Base-by-base conservation (phyloP, 805 yeast species). In the Saccharomycopsis olivae region DNA sequence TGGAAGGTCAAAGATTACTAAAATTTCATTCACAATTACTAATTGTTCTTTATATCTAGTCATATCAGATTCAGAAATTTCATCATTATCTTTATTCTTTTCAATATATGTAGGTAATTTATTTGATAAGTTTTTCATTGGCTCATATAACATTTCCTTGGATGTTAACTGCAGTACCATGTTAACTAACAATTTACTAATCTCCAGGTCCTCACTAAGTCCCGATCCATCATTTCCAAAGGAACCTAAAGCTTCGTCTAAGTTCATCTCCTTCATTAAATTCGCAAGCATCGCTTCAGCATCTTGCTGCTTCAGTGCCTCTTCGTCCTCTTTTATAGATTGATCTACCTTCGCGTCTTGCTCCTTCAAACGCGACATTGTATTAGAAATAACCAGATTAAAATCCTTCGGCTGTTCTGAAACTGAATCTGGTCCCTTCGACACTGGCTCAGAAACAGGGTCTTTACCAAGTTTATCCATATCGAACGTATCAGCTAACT, bases 111-210 rank as follows among this genome's bases (percentile, higher is more conserved):
- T 68, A 2, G 86, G 83, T 55, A 77, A 85, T 53, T 83, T 84
- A 10, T 64, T 60, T 48, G 78, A 73, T 55, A 88, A 67, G 45
- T 86, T 95, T 52, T 78, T 81, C 60, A 89, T 69, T 2, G 97
- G 96, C 50, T 81, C 94, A 54, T 84, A 88, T 29, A 89, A 66
- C 16, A 88, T 82, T 42, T 79, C 88, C 53, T 87, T 89, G 4
- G 92, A 75, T 5, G 92, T 73, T 56, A 89, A 68, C 54, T 87
- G 89, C 47, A 75, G 78, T 51, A 89, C 65, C 75, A 89, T 76
- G 28, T 82, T 85, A 15, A 68, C 69, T 45, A 85, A 60, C 35
- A 85, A 60, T 44, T 73, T 72, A 19, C 78, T 64, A 59, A 78
- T 69, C 53, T 80, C 87, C 47, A 80, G 59, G 44, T 68, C 72